phyloP scores from a whole-genome alignment of 2,329 filamentous ascomycete genomes.

The Zasmidium citrigriseum region DNA sequence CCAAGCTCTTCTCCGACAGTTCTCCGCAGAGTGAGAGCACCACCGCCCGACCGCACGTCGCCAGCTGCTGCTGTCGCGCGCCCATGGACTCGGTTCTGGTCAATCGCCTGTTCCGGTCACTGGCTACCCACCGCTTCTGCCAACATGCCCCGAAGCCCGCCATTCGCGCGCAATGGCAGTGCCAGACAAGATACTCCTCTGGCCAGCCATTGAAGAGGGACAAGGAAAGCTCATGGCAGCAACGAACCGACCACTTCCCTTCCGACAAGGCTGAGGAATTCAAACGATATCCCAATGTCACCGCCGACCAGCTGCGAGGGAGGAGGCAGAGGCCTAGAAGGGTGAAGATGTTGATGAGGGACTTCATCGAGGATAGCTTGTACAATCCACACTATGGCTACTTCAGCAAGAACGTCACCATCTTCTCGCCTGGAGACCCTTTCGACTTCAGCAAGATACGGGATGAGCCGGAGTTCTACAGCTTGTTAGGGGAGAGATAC shows the following conservation, averaged over 20 bases:
- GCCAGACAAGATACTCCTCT: constrained; percentile 6
- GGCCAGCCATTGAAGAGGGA: constrained; percentile 37
- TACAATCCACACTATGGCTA: constrained; percentile 35
- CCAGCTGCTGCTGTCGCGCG: too few relatives aligned
- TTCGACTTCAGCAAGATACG: constrained; percentile 82
- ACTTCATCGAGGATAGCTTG: constrained; percentile 86
- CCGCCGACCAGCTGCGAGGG: constrained; percentile 72
- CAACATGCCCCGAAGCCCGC: constrained; percentile 47
- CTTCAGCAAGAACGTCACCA: constrained; percentile 37
- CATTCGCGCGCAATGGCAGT: constrained; percentile 30
- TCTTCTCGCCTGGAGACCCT: constrained; percentile 88
- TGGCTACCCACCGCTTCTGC: constrained; percentile 69
- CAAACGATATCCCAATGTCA: constrained; percentile 78
- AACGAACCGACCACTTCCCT: constrained; percentile 73
- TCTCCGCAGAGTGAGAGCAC: constrained; percentile 2
- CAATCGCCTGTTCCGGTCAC: constrained; percentile 77
- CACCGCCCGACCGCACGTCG: not conserved
- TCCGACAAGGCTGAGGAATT: constrained; percentile 80
- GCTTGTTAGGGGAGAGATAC: constrained; percentile 75
- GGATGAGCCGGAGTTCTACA: constrained; percentile 84
- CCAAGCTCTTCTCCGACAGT: constrained; percentile 12
- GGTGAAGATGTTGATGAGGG: constrained; percentile 95
- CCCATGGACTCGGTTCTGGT: constrained; percentile 77
- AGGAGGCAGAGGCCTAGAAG: constrained; percentile 75
- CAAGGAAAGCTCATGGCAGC: constrained; percentile 80